These are phyloP conservation scores for Candida sphagnicola DNA, from an alignment of 805 yeast genomes.

Conservation along the genomic window DNA sequence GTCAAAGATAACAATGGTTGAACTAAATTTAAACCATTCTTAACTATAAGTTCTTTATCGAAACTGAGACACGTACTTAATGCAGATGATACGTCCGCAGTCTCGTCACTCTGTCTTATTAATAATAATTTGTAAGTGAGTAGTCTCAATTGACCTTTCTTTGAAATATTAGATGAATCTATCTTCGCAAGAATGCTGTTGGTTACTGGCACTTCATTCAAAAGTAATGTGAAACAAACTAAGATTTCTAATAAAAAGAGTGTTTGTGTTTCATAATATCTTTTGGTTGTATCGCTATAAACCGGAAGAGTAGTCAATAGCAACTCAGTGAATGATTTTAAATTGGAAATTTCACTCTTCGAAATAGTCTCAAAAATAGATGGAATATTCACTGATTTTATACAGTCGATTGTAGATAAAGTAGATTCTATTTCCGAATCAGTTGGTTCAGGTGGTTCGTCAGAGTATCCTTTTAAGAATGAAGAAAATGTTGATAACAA, in stretches of 20 bases:
- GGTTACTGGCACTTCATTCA: conserved; percentile 20
- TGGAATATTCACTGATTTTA: conserved; percentile 62
- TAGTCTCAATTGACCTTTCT: conserved; percentile 39
- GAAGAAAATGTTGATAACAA: conserved; percentile 89
- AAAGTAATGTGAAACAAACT: conserved; percentile 32
- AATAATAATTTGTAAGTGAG: conserved; percentile 50
- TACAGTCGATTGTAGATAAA: conserved; percentile 75
- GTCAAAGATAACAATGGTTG: conserved; percentile 49
- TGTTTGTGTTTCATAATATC: conserved; percentile 44
- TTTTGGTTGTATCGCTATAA: conserved; percentile 21
- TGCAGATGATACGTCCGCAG: conserved; percentile 13
- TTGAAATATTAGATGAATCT: conserved; percentile 17
- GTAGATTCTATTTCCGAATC: conserved; percentile 91
- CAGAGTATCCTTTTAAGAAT: conserved; percentile 81
- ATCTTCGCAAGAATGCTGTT: conserved; percentile 12
- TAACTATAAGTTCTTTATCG: conserved; percentile 42
- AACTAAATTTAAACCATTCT: conserved; percentile 41
- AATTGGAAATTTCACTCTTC: conserved; percentile 28
- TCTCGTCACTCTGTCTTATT: conserved; percentile 29
- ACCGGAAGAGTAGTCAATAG: conserved; percentile 26
- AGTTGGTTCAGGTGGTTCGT: conserved; percentile 87
- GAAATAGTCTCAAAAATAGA: conserved; percentile 52
- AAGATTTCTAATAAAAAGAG: conserved; percentile 46
- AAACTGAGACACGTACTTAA: conserved; percentile 8
- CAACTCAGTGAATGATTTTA: conserved; percentile 26